A percentile compares a stretch with the other conserved stretches of the same genome.
phyloP scores from a whole-genome alignment of 2,329 filamentous ascomycete genomes.

The Meredithiella fracta region DNA sequence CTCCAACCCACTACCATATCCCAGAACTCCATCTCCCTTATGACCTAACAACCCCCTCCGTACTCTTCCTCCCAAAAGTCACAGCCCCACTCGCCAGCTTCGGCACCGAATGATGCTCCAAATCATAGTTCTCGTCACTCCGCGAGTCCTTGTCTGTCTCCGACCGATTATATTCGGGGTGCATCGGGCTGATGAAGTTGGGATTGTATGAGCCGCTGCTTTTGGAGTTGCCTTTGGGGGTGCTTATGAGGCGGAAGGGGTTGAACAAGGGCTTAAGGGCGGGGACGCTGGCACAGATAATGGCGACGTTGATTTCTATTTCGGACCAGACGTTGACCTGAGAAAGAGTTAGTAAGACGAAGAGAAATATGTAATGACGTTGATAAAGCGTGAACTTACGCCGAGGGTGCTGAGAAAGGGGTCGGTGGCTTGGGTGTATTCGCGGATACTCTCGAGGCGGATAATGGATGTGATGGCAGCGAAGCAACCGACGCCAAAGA shows the following conservation, averaged over 20 bases:
- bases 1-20: too few species aligned
- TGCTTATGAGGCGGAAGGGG: constrained; percentile 18
- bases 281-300: constrained; percentile 32
- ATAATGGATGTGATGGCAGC: constrained; percentile 24
- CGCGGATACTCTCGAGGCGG: constrained; percentile 25
- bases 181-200: constrained; percentile 8
- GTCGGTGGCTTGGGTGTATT: constrained; percentile 23
- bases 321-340: constrained; percentile 28
- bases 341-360: not conserved
- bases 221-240: not conserved
- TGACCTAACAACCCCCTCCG: not conserved
- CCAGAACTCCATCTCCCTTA: too few species aligned
- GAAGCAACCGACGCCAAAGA: constrained; percentile 28
- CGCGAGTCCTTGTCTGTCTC: constrained; percentile 3
- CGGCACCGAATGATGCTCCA: not conserved
- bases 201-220: constrained; percentile 1
- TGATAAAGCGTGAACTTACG: constrained; percentile 17
- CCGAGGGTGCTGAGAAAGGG: constrained; percentile 19
- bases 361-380: constrained; percentile 13
- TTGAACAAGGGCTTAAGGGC: constrained; percentile 33
- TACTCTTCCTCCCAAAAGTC: not conserved
- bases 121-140: constrained; percentile 3
- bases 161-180: constrained; percentile 8
- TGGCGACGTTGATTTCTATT: constrained; percentile 33
- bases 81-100: not conserved